Conservation (phyloP, 2,329 filamentous ascomycete species). For the Talaromyces atroroseus region DNA sequence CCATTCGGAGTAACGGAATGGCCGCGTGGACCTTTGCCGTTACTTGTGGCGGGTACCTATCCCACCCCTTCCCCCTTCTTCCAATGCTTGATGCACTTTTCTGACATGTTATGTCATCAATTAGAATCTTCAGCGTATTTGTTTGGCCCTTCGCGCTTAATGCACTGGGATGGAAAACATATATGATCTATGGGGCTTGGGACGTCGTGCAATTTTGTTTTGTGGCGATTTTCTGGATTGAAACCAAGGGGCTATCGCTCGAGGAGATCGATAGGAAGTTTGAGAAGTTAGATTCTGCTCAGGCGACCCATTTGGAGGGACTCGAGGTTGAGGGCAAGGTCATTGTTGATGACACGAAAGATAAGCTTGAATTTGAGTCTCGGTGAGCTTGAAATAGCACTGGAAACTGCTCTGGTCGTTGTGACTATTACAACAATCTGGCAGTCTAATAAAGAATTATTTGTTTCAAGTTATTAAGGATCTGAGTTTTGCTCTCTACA, state of each 20-base stretch:
- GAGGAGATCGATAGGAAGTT: constrained; percentile 1
- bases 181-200: constrained; percentile 20
- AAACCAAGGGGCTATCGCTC: neutral
- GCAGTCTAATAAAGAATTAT: too few species aligned
- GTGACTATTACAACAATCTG: too few species aligned
- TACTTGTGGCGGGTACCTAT: neutral
- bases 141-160: neutral
- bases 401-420: too few species aligned
- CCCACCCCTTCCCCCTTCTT: neutral
- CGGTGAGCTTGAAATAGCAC: too few species aligned
- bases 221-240: neutral
- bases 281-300: too few species aligned
- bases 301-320: too few species aligned
- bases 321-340: too few species aligned
- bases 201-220: constrained; percentile 25
- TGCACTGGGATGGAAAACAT: neutral
- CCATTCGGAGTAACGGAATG: neutral
- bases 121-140: neutral
- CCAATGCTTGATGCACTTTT: neutral
- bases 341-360: too few species aligned
- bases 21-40: neutral
- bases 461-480: too few species aligned
- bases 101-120: neutral
- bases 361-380: too few species aligned
- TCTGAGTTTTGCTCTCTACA: too few species aligned